Evolutionary conservation across 2,329 filamentous ascomycete species (phyloP).

Genomic region (Bipolaris bicolor): DNA sequence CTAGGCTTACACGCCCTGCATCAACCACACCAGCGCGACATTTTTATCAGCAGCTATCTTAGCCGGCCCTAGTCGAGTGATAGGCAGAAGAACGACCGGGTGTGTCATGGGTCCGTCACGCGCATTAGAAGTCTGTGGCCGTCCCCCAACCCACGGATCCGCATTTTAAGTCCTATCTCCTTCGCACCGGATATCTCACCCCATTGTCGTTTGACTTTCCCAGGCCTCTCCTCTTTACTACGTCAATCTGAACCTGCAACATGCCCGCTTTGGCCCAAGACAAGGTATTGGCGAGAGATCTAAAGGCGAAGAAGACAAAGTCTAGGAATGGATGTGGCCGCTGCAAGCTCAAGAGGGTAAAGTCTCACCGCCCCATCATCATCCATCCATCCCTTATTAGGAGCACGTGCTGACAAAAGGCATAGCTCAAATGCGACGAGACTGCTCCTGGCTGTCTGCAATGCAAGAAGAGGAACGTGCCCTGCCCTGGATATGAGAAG

Average conservation of each 20-base stretch:
- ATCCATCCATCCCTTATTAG: background rate
- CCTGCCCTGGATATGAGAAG: conserved; percentile 56
- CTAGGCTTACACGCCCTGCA: conserved; percentile 24
- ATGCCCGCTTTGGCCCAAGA: conserved; percentile 42
- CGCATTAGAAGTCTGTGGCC: conserved; percentile 21
- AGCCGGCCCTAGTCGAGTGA: conserved; percentile 21
- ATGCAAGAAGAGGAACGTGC: conserved; percentile 52
- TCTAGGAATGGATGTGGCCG: conserved; percentile 45
- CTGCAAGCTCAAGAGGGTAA: conserved; percentile 47
- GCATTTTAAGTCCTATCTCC: conserved; percentile 25
- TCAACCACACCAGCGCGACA: conserved; percentile 29
- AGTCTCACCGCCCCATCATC: conserved; percentile 3
- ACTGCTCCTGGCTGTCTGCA: conserved; percentile 52
- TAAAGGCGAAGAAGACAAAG: conserved; percentile 45
- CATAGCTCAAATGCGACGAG: conserved; percentile 54
- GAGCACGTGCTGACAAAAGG: conserved; percentile 24
- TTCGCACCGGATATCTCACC: conserved; percentile 25
- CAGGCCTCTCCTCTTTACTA: conserved; percentile 13
- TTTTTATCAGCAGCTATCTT: conserved; percentile 41
- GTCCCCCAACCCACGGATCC: conserved; percentile 22
- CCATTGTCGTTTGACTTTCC: conserved; percentile 28
- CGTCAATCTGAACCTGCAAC: conserved; percentile 16
- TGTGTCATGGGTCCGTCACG: conserved; percentile 32
- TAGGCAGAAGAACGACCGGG: conserved; percentile 36
- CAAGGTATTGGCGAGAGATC: conserved; percentile 33